Evolutionary conservation across 306 rosid species (phyloP), one percentile per base, ranked within the genome.

Genomic region (Vigna angularis): DNA sequence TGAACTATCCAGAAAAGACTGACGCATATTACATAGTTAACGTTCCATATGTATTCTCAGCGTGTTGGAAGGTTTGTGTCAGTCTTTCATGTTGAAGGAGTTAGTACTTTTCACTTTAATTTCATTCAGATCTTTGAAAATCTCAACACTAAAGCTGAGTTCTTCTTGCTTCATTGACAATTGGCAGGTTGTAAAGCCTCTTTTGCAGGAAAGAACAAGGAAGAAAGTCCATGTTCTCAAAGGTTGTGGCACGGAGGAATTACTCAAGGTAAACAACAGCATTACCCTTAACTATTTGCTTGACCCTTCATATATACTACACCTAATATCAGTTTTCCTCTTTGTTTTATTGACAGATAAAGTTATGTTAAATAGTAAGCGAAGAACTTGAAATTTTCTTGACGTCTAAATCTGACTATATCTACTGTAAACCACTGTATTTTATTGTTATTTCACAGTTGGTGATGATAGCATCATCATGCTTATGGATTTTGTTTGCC

Each of bases 121-220:
- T 61, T 65, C 70, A 38, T 65, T 9, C 47, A 4, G 51, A 11
- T 66, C 6, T 5, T 40, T 42, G 34, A 66, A 66, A 65, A 65
- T 40, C 51, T 8, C 8, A 26, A 36, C 18, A 36, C 20, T 63
- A 36, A 4, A 36, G 48, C 4, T 40, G 44, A 10, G 17, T 17
- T 66, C 32, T 42, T 38, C 50, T 38, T 38, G 42, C 49, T 38
- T 44, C 36, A 42, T 42, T 40, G 15, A 44, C 36, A 42, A 42
- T 4, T 42, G 72, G 18, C 72, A 66, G 72, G 53, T 66, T 66
- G 72, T 66, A 66, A 66, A 44, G 53, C 18, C 72, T 42, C 72
- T 66, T 66, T 20, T 66, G 36, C 72, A 66, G 22, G 53, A 66
- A 66, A 66, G 72, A 42, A 66, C 72, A 66, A 66, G 72, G 53